These are phyloP conservation scores for Poa pratensis DNA, from an alignment of 176 grass and related monocot genomes.

Conservation along the genomic window DNA sequence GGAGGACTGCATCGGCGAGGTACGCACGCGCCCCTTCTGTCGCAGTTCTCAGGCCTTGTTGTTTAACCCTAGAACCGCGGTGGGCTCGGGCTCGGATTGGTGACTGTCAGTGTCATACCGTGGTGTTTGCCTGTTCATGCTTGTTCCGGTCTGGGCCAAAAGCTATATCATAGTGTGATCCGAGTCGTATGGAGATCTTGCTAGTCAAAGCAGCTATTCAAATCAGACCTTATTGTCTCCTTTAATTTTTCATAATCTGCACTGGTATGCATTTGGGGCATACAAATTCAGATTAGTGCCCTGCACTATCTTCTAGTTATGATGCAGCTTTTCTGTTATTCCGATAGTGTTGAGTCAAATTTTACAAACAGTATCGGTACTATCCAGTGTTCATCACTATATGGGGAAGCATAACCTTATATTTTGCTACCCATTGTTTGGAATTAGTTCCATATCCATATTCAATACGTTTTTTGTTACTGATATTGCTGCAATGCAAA, in stretches of 20 bases:
- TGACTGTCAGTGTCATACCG: not conserved
- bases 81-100: not conserved
- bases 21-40: conserved; percentile 11
- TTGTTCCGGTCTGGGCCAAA: not conserved
- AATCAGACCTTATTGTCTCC: not conserved
- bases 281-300: not conserved
- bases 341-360: not conserved
- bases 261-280: not conserved
- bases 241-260: not conserved
- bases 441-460: conserved; percentile 17
- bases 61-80: not conserved
- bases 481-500: conserved; percentile 32
- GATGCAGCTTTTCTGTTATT: conserved; percentile 2
- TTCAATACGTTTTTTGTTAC: conserved; percentile 7
- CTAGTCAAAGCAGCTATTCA: not conserved
- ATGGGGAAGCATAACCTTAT: not conserved
- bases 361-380: not conserved
- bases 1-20: conserved; percentile 72
- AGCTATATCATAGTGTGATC: not conserved
- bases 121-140: not conserved
- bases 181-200: not conserved
- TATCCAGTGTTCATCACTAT: not conserved
- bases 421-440: conserved; percentile 12
- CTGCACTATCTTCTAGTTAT: not conserved
- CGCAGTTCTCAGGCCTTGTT: not conserved